These are phyloP conservation scores for Debaryomyces fabryi DNA, from an alignment of 1,139 yeast species.

Conservation along the genomic window DNA sequence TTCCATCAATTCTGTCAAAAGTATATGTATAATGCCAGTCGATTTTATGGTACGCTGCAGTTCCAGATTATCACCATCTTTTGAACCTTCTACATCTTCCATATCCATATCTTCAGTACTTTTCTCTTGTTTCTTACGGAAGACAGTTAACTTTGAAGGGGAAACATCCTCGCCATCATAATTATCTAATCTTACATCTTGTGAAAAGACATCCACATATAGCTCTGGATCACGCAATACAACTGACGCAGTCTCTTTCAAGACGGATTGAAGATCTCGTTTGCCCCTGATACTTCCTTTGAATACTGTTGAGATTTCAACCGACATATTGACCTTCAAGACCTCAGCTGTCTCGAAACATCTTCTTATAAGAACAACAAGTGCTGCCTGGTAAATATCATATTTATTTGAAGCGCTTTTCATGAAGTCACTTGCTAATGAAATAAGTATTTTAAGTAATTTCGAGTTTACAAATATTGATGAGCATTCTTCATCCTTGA, in stretches of 20 bases:
- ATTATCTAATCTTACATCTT: conserved; percentile 50
- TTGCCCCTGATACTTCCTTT: conserved; percentile 24
- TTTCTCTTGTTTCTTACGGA: conserved; percentile 10
- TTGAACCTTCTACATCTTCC: conserved; percentile 30
- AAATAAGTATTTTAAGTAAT: conserved; percentile 24
- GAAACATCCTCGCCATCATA: conserved; percentile 38
- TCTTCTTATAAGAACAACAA: conserved; percentile 57
- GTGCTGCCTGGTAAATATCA: conserved; percentile 18
- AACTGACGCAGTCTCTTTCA: conserved; percentile 58
- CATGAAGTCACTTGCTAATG: conserved; percentile 17
- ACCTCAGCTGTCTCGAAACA: conserved; percentile 66
- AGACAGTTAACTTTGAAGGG: conserved; percentile 22
- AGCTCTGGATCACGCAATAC: conserved; percentile 61
- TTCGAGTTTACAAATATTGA: conserved; percentile 46
- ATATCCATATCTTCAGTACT: conserved; percentile 36
- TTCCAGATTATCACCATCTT: conserved; percentile 11
- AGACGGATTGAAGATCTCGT: conserved; percentile 53
- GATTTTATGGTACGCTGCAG: conserved; percentile 26
- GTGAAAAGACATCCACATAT: conserved; percentile 57
- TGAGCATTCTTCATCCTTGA: conserved; percentile 47
- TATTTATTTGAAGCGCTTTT: conserved; percentile 12
- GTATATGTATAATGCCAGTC: conserved; percentile 63
- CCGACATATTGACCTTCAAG: conserved; percentile 50
- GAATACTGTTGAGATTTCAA: conserved; percentile 48
- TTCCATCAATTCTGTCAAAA: conserved; percentile 66